Evolutionary conservation across 2,329 filamentous ascomycete species (phyloP), one percentile per base, ranked within the genome.

Genomic region (Penicillium sp.): DNA sequence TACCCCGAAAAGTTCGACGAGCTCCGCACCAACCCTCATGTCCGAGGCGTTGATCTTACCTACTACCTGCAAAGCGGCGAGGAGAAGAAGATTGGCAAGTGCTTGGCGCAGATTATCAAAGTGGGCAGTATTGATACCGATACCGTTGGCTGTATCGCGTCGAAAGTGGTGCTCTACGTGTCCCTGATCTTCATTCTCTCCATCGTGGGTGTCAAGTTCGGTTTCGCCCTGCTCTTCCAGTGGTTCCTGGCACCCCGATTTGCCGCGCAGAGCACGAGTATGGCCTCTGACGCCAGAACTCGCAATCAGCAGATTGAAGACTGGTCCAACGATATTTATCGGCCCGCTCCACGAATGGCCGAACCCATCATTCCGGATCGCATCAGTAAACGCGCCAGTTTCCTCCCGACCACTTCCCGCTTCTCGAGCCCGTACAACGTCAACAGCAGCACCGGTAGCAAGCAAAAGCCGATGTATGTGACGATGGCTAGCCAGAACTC

Each of bases 261-360:
- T 64, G 90, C 85, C 3, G 88, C 91, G 0, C 73, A 79, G 42
- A 95, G 88, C 70, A 95, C 91, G 0, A 91, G 88, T 2, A 84
- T 95, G 68, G 82, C 82, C 15, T 82, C 84, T 5, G 82, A 93
- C 66, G 81, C 84, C 57, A 89, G 91, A 67, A 85, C 90, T 71
- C 83, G 93, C 52, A 85, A 90, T 59, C 83, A 85, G 60, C 89
- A 97, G 72, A 98, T 98, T 57, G 93, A 98, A 69, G 91, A 96
- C 62, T 98, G 93, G 93, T 85, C 85, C 13, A 88, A 97, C 57
- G 93, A 98, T 64, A 98, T 98, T 61, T 97, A 98, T 69, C 86
- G 89, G 38, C 87, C 91, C 3, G 88, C 89, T 22, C 83, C 85
- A 48, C 86, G 89, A 57, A 77, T 96, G 56, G 80, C 84, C 3